These are phyloP conservation scores for Xylariales sp. DNA, from an alignment of 2,329 filamentous ascomycete species.

Conservation along the genomic window DNA sequence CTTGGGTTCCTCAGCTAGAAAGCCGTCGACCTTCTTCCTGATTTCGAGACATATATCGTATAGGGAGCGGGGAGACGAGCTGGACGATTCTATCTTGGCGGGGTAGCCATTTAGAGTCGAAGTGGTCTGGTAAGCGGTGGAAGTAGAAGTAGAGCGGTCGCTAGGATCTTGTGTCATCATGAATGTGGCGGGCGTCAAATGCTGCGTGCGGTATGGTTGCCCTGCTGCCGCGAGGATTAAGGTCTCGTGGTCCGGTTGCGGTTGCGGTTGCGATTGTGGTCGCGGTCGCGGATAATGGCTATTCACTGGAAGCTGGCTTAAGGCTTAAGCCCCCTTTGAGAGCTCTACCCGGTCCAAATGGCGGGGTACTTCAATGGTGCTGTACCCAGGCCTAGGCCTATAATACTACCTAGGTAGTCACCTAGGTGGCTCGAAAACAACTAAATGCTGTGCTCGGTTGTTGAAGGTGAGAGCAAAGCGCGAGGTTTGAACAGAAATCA, in stretches of 20 bases:
- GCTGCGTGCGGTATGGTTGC: slow-evolving; percentile 14
- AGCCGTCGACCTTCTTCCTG: slow-evolving; percentile 70
- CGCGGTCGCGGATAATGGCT: slow-evolving; percentile 7
- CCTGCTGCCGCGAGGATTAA: slow-evolving; percentile 1
- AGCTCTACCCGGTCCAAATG: slow-evolving; percentile 11
- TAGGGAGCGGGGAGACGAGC: slow-evolving; percentile 33
- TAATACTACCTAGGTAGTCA: neutral
- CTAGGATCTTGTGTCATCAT: slow-evolving; percentile 34
- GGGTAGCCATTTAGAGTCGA: slow-evolving; percentile 32
- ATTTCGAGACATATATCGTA: slow-evolving; percentile 53
- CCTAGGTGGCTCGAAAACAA: neutral
- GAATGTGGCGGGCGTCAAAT: slow-evolving; percentile 14
- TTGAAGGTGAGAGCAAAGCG: neutral
- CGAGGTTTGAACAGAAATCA: neutral
- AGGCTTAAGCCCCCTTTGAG: neutral
- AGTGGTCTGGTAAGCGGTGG: slow-evolving; percentile 15
- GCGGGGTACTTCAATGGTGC: slow-evolving; percentile 27
- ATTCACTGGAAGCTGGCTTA: neutral
- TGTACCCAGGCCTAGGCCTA: neutral
- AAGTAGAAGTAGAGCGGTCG: slow-evolving; percentile 26
- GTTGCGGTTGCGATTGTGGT: slow-evolving; percentile 1
- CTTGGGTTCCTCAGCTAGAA: slow-evolving; percentile 67
- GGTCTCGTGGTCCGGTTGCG: slow-evolving; percentile 13
- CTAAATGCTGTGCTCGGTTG: neutral
- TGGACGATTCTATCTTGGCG: slow-evolving; percentile 26